Evolutionary conservation across 768 basidiomycete genomes (phyloP).

Genomic region (Strobilomyces dryophilus): DNA sequence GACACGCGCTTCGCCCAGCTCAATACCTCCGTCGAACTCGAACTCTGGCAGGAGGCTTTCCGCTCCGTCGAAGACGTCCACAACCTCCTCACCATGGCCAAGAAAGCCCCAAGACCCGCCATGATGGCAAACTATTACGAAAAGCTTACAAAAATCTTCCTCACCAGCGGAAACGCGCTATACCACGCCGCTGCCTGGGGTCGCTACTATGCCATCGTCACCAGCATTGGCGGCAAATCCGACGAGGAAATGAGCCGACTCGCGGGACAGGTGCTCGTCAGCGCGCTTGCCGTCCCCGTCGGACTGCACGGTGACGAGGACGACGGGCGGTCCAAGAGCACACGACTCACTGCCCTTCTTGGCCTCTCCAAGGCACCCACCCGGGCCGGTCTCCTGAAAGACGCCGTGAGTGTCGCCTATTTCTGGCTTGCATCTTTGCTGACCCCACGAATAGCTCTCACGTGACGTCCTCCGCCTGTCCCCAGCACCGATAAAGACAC

Average conservation of each 20-base stretch:
- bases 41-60: conserved; percentile 99
- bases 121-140: conserved; percentile 99
- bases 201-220: conserved; percentile 72
- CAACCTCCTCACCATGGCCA: conserved; percentile 88
- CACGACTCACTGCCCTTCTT: conserved; percentile 79
- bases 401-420: conserved; percentile 59
- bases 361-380: conserved; percentile 83
- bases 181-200: conserved; percentile 98
- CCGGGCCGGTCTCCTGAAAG: conserved; percentile 77
- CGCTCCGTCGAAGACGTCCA: conserved; percentile 98
- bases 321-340: conserved; percentile 60
- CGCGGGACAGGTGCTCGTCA: conserved; percentile 88
- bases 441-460: conserved; percentile 55
- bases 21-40: conserved; percentile 94
- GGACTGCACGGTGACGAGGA: conserved; percentile 52
- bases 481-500: conserved; percentile 63
- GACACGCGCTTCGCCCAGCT: conserved; percentile 97
- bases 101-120: conserved; percentile 84
- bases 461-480: conserved; percentile 81
- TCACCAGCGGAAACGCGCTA: conserved; percentile 90
- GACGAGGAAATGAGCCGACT: conserved; percentile 78
- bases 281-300: conserved; percentile 90
- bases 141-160: conserved; percentile 94
- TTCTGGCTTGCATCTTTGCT: background rate
- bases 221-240: conserved; percentile 65